Conservation (phyloP, 1,139 yeast species). For the Kodamaea sp. region DNA sequence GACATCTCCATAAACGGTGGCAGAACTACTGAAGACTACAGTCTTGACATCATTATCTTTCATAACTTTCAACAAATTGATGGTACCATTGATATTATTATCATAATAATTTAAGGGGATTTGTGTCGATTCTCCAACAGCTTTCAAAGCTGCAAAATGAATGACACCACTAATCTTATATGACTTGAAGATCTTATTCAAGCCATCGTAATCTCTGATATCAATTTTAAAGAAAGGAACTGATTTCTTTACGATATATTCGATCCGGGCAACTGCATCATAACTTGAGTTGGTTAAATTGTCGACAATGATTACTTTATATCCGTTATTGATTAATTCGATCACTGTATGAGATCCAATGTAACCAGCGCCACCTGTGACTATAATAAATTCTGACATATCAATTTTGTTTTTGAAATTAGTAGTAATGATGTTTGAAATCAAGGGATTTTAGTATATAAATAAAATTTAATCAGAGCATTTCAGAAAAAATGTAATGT, state of each 20-base stretch:
- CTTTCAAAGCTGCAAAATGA: conserved; percentile 85
- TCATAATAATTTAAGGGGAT: conserved; percentile 71
- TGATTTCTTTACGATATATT: conserved; percentile 44
- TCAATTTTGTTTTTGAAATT: no score
- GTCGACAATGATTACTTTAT: conserved; percentile 69
- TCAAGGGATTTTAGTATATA: no score
- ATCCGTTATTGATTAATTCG: conserved; percentile 60
- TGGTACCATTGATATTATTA: conserved; percentile 66
- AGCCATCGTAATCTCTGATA: conserved; percentile 47
- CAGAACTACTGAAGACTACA: conserved; percentile 76
- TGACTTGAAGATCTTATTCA: conserved; percentile 46
- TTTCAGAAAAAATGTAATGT: no score
- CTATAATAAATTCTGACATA: conserved; percentile 46
- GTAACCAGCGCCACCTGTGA: conserved; percentile 87
- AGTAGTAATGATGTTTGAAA: no score
- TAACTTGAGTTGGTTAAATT: conserved; percentile 64
- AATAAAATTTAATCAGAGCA: no score
- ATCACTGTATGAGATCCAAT: conserved; percentile 81
- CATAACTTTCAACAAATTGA: conserved; percentile 56
- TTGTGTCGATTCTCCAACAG: conserved; percentile 76
- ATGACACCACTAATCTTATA: conserved; percentile 59
- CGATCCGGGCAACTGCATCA: conserved; percentile 67
- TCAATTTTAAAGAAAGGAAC: conserved; percentile 63
- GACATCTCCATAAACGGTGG: conserved; percentile 84
- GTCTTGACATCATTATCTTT: conserved; percentile 43